Conservation (phyloP, 768 basidiomycete species). For the Boletus subcaerulescens region DNA sequence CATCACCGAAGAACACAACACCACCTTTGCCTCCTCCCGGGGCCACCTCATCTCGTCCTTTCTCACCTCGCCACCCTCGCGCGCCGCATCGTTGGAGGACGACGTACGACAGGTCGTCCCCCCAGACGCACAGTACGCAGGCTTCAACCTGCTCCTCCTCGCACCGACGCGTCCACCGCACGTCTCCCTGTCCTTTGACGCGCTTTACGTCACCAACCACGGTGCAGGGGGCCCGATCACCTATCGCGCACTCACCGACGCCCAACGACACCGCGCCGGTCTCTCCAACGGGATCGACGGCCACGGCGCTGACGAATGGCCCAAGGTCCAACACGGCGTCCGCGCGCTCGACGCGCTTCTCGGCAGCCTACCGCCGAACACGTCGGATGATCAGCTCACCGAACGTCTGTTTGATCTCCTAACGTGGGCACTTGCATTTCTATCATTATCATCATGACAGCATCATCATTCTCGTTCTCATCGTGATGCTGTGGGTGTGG, state of each 20-base stretch:
- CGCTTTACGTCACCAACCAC: constrained; percentile 61
- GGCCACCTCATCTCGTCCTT: constrained; percentile 68
- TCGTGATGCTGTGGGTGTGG: too few relatives aligned
- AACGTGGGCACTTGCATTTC: constrained; percentile 49
- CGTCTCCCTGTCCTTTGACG: constrained; percentile 43
- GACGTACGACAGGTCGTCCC: constrained; percentile 47
- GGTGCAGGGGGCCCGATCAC: constrained; percentile 64
- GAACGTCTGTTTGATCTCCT: constrained; percentile 63
- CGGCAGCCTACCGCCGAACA: constrained; percentile 32
- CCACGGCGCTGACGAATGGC: constrained; percentile 61
- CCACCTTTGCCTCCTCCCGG: constrained; percentile 52
- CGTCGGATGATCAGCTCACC: constrained; percentile 51
- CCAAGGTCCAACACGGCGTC: constrained; percentile 65
- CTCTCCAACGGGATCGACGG: constrained; percentile 78
- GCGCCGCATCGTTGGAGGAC: constrained; percentile 45
- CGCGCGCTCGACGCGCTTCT: constrained; percentile 45
- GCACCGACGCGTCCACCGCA: constrained; percentile 42
- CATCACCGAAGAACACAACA: constrained; percentile 64
- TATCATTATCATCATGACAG: too few relatives aligned
- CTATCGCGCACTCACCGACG: constrained; percentile 47
- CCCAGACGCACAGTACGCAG: constrained; percentile 57
- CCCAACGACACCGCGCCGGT: constrained; percentile 52
- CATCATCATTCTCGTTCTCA: too few relatives aligned
- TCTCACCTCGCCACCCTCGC: constrained; percentile 46
- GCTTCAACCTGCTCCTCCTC: constrained; percentile 78